A percentile compares a stretch with the other conserved stretches of the same genome.
Evolutionary conservation across 495 filamentous ascomycete genomes (phyloP).

Genomic region (Friedmanniomyces endolithicus): DNA sequence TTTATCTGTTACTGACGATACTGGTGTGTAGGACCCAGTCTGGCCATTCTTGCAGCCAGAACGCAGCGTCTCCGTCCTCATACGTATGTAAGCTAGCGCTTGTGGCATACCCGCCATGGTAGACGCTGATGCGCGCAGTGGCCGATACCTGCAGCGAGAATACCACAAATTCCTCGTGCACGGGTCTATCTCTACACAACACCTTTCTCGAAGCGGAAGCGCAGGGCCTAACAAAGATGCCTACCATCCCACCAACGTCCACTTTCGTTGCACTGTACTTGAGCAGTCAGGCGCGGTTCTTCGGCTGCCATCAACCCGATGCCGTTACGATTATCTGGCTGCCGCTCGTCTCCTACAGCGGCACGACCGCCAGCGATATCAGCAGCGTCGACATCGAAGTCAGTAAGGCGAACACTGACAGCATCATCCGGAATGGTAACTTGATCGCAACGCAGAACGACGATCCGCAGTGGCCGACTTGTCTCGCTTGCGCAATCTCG

Average conservation of each 20-base stretch:
- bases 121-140: slow-evolving; percentile 30
- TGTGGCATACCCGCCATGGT: background rate
- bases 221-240: slow-evolving; percentile 29
- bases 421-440: slow-evolving; percentile 29
- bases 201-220: slow-evolving; percentile 31
- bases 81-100: no score
- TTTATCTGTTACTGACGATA: slow-evolving; percentile 1
- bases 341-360: slow-evolving; percentile 31
- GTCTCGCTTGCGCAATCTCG: slow-evolving; percentile 34
- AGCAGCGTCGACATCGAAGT: background rate
- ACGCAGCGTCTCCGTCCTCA: slow-evolving; percentile 29
- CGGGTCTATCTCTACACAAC: slow-evolving; percentile 24
- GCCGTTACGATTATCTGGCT: slow-evolving; percentile 33
- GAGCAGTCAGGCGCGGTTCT: slow-evolving; percentile 33
- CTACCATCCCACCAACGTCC: slow-evolving; percentile 28
- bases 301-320: slow-evolving; percentile 30
- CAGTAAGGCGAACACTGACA: background rate
- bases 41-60: slow-evolving; percentile 32
- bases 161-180: slow-evolving; percentile 26
- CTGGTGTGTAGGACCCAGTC: slow-evolving; percentile 35
- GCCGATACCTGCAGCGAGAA: slow-evolving; percentile 30
- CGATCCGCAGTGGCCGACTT: slow-evolving; percentile 25
- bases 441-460: slow-evolving; percentile 26
- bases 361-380: slow-evolving; percentile 20
- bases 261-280: slow-evolving; percentile 29